Percentiles rank a stretch among this genome's conserved stretches.
Conservation (phyloP, 805 yeast genomes). For the Yarrowia sp. region DNA sequence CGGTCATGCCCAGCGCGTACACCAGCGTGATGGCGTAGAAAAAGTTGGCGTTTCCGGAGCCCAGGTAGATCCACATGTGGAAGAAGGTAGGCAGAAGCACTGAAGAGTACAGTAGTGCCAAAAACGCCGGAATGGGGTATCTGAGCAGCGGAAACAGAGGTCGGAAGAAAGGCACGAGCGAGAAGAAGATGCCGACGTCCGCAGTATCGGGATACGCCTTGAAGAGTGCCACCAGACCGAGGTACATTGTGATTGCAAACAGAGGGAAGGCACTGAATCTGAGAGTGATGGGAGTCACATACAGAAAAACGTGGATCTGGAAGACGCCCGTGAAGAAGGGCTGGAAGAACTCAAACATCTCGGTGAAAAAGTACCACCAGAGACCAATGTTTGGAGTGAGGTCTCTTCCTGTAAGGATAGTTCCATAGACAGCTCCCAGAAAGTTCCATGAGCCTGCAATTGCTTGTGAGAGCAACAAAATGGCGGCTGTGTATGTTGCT, state of each 20-base stretch:
- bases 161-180: conserved; percentile 43
- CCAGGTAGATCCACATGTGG: conserved; percentile 89
- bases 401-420: conserved; percentile 55
- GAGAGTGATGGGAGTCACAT: conserved; percentile 70
- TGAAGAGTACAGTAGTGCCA: conserved; percentile 56
- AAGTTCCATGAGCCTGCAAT: conserved; percentile 42
- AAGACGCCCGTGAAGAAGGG: conserved; percentile 81
- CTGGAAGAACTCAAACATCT: conserved; percentile 85
- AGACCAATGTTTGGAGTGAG: conserved; percentile 87
- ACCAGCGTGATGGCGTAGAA: conserved; percentile 90
- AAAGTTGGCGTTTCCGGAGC: conserved; percentile 94
- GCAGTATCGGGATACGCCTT: conserved; percentile 85
- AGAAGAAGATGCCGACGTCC: conserved; percentile 61
- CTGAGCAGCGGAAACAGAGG: conserved; percentile 40
- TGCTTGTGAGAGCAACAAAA: conserved; percentile 35
- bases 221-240: conserved; percentile 60
- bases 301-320: conserved; percentile 67
- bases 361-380: conserved; percentile 99
- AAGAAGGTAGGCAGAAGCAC: conserved; percentile 84
- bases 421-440: conserved; percentile 55
- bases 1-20: conserved; percentile 66
- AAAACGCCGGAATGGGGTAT: conserved; percentile 49
- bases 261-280: conserved; percentile 61
- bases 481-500: conserved; percentile 27
- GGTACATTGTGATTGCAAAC: conserved; percentile 50